A percentile compares a stretch with the other conserved stretches of the same genome.
phyloP scores from a whole-genome alignment of 2,329 filamentous ascomycete genomes.

The Colletotrichum sp. region DNA sequence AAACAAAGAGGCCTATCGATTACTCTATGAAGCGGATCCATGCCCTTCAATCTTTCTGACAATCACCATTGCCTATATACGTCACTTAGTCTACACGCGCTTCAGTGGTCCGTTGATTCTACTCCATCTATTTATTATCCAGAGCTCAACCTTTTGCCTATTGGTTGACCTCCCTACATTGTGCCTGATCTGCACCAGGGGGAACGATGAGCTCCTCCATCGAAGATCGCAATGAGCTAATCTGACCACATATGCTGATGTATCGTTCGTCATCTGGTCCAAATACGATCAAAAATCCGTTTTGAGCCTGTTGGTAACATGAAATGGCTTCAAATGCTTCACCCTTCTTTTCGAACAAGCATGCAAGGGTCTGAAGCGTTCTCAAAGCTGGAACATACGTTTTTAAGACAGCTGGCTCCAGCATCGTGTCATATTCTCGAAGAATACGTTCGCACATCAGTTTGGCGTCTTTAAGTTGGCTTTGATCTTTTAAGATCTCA shows the following conservation, averaged over 20 bases:
- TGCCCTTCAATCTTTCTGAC: background rate
- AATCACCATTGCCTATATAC: background rate
- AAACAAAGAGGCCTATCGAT: background rate
- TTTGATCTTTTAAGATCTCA: fast-evolving
- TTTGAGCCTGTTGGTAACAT: background rate
- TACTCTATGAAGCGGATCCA: background rate
- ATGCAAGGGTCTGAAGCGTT: background rate
- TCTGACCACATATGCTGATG: background rate
- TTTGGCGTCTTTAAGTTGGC: background rate
- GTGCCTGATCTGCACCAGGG: background rate
- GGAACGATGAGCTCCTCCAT: background rate
- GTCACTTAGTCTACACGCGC: background rate
- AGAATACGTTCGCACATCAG: background rate
- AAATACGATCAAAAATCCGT: background rate
- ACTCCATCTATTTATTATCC: background rate
- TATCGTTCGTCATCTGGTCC: background rate
- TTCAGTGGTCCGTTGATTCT: background rate
- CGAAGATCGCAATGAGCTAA: background rate
- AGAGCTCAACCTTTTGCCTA: background rate
- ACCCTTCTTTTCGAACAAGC: fast-evolving
- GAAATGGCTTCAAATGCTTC: background rate
- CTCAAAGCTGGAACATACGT: background rate
- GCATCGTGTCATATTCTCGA: background rate
- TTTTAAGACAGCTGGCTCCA: background rate
- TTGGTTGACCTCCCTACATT: background rate